Base-by-base conservation (phyloP, 495 filamentous ascomycete species). In the Penicillium herquei region DNA sequence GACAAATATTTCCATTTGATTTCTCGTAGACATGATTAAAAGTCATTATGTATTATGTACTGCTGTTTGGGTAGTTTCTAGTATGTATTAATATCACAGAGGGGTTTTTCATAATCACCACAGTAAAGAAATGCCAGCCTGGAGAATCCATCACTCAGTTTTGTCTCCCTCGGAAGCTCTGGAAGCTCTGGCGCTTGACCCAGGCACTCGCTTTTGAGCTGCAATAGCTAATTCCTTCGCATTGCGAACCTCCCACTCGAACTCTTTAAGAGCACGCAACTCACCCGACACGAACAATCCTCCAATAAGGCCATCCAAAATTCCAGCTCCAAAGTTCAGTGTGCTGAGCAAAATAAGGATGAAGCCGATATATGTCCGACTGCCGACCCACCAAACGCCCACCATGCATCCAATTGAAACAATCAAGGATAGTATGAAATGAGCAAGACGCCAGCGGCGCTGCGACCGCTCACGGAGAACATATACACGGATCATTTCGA, bases 201-300 rank as follows among this genome's bases (percentile, higher is more conserved):
- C 32, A n/a, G 26, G 46, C 16, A 14, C 33, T 51, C 68, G 43
- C 59, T 49, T 42, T 52, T 63, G 63, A 8, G 61, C 57, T 52
- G 50, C 58, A 52, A 66, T 53, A 10, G 67, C 64, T 39, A 76
- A 39, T 26, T 63, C 65, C 56, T 71, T 84, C 34, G 87, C 87
- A 72, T 88, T 94, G 48, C 73, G 71, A 12, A 98, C 86, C 75
- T 98, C 95, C 87, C 91, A 96, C 63, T 94, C 85, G 72, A 97
- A 98, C 74, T 98, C 94, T 61, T 84, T 87, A n/a, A 98, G 72
- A 12, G 90, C 85, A 55, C 90, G 77, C 55, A 96, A 57, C 73
- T 98, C 94, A 59, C 82, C 83, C 11, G 85, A 84, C 58, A 96
- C 85, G 62, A 98, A 98, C 32, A 98, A 63, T 1, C 91, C 82